Evolutionary conservation across 2,329 filamentous ascomycete species (phyloP).

Genomic region (Fusarium sp.): DNA sequence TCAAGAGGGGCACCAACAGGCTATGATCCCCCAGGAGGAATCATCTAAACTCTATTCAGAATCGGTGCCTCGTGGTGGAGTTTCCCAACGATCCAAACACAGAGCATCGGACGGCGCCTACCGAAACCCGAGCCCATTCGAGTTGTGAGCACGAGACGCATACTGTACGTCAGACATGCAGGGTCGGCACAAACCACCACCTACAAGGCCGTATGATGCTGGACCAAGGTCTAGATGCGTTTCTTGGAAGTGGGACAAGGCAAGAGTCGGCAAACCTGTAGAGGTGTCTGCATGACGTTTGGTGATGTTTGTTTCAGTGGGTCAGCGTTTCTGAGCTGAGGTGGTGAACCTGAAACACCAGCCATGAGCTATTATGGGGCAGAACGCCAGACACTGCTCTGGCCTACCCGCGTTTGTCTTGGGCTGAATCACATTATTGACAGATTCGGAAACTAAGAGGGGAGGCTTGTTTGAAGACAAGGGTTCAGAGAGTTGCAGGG

Average conservation of each 20-base stretch:
- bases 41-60: conserved; percentile 56
- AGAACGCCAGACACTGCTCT: conserved; percentile 17
- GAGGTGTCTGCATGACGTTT: conserved; percentile 33
- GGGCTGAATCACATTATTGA: conserved; percentile 26
- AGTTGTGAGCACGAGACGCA: conserved; percentile 23
- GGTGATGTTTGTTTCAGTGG: conserved; percentile 40
- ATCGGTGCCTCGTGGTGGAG: conserved; percentile 2
- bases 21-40: conserved; percentile 69
- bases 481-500: conserved; percentile 20
- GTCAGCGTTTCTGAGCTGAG: conserved; percentile 28
- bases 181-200: conserved; percentile 21
- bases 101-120: conserved; percentile 25
- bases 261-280: conserved; percentile 5
- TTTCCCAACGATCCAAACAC: conserved; percentile 4
- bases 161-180: conserved; percentile 29
- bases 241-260: conserved; percentile 28
- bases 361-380: conserved; percentile 37
- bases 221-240: conserved; percentile 13
- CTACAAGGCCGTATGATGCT: conserved; percentile 25
- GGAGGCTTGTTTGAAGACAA: conserved; percentile 31
- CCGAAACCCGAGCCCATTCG: conserved; percentile 30
- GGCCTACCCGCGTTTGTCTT: conserved; percentile 20
- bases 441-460: conserved; percentile 22
- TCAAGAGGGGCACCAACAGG: conserved; percentile 56
- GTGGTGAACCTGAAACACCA: conserved; percentile 39